Conservation (phyloP, 2,329 filamentous ascomycete genomes). For the Xylaria sp. region DNA sequence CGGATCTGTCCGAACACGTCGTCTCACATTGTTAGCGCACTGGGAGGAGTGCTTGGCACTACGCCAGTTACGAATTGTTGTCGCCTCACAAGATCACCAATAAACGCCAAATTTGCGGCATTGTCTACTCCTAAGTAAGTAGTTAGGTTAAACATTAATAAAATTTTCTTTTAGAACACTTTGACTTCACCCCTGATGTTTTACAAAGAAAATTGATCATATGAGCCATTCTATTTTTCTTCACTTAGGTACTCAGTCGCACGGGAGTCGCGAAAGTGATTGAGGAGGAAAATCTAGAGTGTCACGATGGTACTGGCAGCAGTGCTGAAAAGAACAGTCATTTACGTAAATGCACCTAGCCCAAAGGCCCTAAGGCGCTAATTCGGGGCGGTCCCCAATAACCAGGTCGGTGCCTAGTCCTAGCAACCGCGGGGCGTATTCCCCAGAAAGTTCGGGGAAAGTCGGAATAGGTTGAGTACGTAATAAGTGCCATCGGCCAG, state of each 20-base stretch:
- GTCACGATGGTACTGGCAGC: slow-evolving; percentile 33
- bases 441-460: slow-evolving; percentile 41
- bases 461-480: slow-evolving; percentile 30
- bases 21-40: slow-evolving; percentile 11
- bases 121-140: not conserved
- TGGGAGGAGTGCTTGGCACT: slow-evolving; percentile 19
- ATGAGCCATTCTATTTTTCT: not conserved
- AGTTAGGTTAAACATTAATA: not conserved
- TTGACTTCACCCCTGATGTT: slow-evolving; percentile 17
- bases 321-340: slow-evolving; percentile 7
- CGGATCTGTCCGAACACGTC: slow-evolving; percentile 33
- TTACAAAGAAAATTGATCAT: slow-evolving; percentile 26
- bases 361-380: slow-evolving; percentile 19
- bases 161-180: not conserved
- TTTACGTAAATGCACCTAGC: slow-evolving; percentile 26
- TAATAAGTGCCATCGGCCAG: slow-evolving; percentile 22
- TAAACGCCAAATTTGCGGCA: no score
- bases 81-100: slow-evolving; percentile 1
- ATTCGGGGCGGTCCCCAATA: slow-evolving; percentile 15
- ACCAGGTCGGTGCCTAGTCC: slow-evolving; percentile 28
- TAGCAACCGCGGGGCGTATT: not conserved
- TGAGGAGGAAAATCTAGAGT: slow-evolving; percentile 20
- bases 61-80: not conserved
- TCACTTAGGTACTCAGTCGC: not conserved
- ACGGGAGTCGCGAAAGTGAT: slow-evolving; percentile 1